Evolutionary conservation across 768 basidiomycete species (phyloP).

Genomic region (Serendipita sp.): DNA sequence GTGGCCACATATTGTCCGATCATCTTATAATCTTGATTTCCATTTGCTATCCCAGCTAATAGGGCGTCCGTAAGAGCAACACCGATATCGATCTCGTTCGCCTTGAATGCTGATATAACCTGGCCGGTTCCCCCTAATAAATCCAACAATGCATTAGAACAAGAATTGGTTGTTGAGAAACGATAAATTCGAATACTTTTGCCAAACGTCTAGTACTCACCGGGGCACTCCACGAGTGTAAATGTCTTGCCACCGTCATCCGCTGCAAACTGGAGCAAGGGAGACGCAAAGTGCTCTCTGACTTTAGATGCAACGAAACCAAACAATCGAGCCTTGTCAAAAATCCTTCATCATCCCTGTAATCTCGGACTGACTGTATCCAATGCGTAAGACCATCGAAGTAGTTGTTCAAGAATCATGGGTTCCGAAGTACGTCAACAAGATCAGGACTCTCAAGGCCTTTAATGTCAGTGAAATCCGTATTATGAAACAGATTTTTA

Average conservation of each 20-base stretch:
- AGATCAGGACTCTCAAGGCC: no score
- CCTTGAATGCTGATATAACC: slow-evolving; percentile 54
- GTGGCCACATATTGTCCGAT: slow-evolving; percentile 84
- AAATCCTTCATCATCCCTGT: background rate
- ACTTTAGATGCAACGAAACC: slow-evolving; percentile 25
- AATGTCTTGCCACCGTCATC: slow-evolving; percentile 57
- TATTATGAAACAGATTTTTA: no score
- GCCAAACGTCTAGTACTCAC: slow-evolving; percentile 24
- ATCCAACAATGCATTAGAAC: background rate
- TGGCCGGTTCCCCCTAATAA: slow-evolving; percentile 71
- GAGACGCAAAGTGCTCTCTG: slow-evolving; percentile 82
- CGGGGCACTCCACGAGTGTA: slow-evolving; percentile 76
- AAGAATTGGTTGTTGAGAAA: slow-evolving; percentile 16
- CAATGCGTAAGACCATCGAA: background rate
- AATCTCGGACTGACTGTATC: background rate
- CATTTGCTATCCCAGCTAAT: slow-evolving; percentile 85
- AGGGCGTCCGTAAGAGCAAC: slow-evolving; percentile 83
- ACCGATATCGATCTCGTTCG: slow-evolving; percentile 66
- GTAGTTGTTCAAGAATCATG: background rate
- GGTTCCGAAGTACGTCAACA: no score
- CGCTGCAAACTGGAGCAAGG: slow-evolving; percentile 70
- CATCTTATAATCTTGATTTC: slow-evolving; percentile 73
- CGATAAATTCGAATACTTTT: slow-evolving; percentile 5
- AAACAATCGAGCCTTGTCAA: background rate
- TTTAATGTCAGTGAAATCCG: no score